A percentile compares a stretch with the other conserved stretches of the same genome.
These are phyloP conservation scores for Aspergillus awamori DNA, from an alignment of 2,329 filamentous ascomycete genomes.

Conservation along the genomic window DNA sequence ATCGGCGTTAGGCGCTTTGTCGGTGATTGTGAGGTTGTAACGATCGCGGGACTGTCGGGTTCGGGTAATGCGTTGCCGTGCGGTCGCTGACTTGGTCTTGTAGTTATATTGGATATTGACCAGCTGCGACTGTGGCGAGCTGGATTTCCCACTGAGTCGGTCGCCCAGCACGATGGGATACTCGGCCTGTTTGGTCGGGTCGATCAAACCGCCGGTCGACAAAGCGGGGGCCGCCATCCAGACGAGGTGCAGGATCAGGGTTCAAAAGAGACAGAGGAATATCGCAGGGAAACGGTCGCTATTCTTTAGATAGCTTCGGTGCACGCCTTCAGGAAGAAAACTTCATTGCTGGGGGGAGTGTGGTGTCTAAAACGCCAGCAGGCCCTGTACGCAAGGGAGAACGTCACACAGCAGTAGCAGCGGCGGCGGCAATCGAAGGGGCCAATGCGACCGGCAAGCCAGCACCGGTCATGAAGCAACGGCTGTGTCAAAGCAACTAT, in stretches of 20 bases:
- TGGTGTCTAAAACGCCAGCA: conserved; percentile 7
- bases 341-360: conserved; percentile 17
- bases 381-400: conserved; percentile 23
- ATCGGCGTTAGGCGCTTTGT: conserved; percentile 45
- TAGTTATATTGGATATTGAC: conserved; percentile 52
- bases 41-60: conserved; percentile 38
- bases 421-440: conserved; percentile 6
- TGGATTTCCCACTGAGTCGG: conserved; percentile 38
- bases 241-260: conserved; percentile 16
- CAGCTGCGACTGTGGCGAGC: conserved; percentile 27
- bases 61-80: conserved; percentile 43
- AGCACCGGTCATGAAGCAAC: conserved; percentile 17
- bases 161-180: conserved; percentile 52
- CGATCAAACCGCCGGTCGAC: conserved; percentile 40
- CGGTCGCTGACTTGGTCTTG: conserved; percentile 46
- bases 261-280: not conserved
- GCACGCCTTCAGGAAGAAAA: conserved; percentile 10
- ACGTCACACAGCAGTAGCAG: conserved; percentile 23
- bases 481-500: not conserved
- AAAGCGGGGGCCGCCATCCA: conserved; percentile 39
- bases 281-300: conserved; percentile 4
- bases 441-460: conserved; percentile 11
- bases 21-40: conserved; percentile 46
- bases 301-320: conserved; percentile 12
- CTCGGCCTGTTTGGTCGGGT: conserved; percentile 50